Base-by-base conservation (phyloP, 2,329 filamentous ascomycete genomes). In the Cladosporium halotolerans region DNA sequence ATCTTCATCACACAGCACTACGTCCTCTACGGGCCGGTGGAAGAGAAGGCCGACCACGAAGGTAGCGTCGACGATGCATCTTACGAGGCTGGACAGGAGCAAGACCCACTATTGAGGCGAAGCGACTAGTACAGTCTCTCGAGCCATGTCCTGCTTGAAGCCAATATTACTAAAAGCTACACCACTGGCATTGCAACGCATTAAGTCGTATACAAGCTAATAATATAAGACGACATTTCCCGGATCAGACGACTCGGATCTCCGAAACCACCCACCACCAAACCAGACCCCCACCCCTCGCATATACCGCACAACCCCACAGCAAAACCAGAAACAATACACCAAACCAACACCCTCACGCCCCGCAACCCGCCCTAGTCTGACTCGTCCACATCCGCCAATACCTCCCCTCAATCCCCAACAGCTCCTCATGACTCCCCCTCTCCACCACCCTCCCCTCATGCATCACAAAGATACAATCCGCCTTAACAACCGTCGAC, bases 1-100 rank as follows among this genome's bases (percentile, higher is more conserved):
- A 76, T 96, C 45, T 97, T 97, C 67, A 85, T 97, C 48, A 65
- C 80, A 4, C 93, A 99, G 73, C 93, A 97, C 71, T 97, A 91
- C 63, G 73, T 91, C 34, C 69, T 96, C 16, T 97, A 96, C 66
- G 56, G 66, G 13, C 59, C 64, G 8, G 61, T 66, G 4, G 59
- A 62, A 38, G 53, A 61, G 55, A 56, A 49, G 19, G 41, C 23
- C 18, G 48, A 33, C 11, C 33, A 42, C 7, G 49, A 45, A 18
- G 8, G n/a, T 8, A 28, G 23, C 7, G 23, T 5, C 23, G 11
- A 3, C 2, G 38, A 41, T 33, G 18, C 18, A 28, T 31, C 9
- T 31, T 28, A 32, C 6, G 36, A 40, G 16, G 4, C 10, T 23
- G 34, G 11, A n/a, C n/a, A 14, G 5, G 46, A 49, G 28, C 23